phyloP scores from a whole-genome alignment of 2,329 filamentous ascomycete genomes.

The Botryotinia convoluta region DNA sequence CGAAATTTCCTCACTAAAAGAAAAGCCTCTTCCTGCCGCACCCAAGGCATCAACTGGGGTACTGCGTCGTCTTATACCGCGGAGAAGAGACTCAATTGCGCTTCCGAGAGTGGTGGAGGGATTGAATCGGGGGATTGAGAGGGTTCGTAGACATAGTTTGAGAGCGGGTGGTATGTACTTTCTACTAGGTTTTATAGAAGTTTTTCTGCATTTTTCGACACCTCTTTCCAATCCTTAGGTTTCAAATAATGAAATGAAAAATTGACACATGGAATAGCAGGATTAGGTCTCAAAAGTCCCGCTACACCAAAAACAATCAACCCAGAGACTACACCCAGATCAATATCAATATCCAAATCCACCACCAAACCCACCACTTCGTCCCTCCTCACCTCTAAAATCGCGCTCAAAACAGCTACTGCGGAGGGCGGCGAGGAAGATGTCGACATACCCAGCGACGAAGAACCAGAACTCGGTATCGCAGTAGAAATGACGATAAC shows the following conservation, averaged over 20 bases:
- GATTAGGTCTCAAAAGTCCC: background rate
- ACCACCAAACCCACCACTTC: background rate
- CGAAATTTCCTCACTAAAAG: background rate
- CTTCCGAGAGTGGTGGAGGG: background rate
- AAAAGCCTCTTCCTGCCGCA: background rate
- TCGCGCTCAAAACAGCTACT: background rate
- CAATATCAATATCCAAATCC: background rate
- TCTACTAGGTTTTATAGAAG: no score
- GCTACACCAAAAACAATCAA: no score
- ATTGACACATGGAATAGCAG: background rate
- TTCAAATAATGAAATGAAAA: no score
- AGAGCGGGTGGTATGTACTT: background rate
- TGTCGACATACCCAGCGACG: rapidly evolving
- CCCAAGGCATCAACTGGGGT: background rate
- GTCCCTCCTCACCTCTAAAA: no score
- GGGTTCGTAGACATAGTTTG: background rate
- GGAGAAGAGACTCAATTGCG: background rate
- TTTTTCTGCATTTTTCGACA: no score
- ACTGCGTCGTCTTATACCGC: background rate
- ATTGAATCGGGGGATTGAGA: background rate
- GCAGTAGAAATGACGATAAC: background rate
- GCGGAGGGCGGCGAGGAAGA: background rate
- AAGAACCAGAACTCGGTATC: background rate
- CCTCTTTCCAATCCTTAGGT: no score
- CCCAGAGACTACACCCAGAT: background rate